A percentile compares a stretch with the other conserved stretches of the same genome.
Evolutionary conservation across 2,329 filamentous ascomycete genomes (phyloP).

Genomic region (Phaeosphaeriaceae sp.): DNA sequence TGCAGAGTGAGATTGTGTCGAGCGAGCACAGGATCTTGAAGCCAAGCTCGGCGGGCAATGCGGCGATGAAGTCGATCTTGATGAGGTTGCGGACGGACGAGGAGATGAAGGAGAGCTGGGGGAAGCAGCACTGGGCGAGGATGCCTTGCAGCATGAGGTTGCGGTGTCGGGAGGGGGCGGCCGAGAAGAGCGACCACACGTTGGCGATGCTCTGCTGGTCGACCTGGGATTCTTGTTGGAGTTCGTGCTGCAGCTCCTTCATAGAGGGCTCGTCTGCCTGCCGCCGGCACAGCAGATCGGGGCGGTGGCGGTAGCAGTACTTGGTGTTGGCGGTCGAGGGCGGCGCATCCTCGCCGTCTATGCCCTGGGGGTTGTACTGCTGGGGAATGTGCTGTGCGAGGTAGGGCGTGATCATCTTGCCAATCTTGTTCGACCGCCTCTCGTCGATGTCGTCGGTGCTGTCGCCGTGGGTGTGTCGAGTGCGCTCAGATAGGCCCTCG

Average conservation of each 20-base stretch:
- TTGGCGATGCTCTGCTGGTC: slow-evolving; percentile 97
- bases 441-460: slow-evolving; percentile 34
- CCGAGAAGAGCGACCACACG: slow-evolving; percentile 97
- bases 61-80: slow-evolving; percentile 94
- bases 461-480: slow-evolving; percentile 37
- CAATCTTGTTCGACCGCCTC: slow-evolving; percentile 66
- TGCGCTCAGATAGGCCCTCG: slow-evolving; percentile 38
- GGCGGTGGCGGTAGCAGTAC: slow-evolving; percentile 94
- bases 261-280: slow-evolving; percentile 96
- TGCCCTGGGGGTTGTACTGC: slow-evolving; percentile 81
- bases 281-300: slow-evolving; percentile 90
- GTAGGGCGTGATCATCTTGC: slow-evolving; percentile 84
- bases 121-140: slow-evolving; percentile 95
- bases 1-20: slow-evolving; percentile 93
- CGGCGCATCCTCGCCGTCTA: slow-evolving; percentile 43
- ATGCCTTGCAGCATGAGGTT: slow-evolving; percentile 97
- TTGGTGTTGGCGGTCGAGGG: slow-evolving; percentile 73
- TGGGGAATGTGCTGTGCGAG: slow-evolving; percentile 88
- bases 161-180: slow-evolving; percentile 89
- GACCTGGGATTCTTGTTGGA: slow-evolving; percentile 78
- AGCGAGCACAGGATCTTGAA: slow-evolving; percentile 93
- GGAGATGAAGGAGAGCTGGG: slow-evolving; percentile 91
- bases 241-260: slow-evolving; percentile 89
- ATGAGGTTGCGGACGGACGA: slow-evolving; percentile 91
- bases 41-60: slow-evolving; percentile 86